phyloP scores from a whole-genome alignment of 768 basidiomycete species.

The Tubosaeta sp. region DNA sequence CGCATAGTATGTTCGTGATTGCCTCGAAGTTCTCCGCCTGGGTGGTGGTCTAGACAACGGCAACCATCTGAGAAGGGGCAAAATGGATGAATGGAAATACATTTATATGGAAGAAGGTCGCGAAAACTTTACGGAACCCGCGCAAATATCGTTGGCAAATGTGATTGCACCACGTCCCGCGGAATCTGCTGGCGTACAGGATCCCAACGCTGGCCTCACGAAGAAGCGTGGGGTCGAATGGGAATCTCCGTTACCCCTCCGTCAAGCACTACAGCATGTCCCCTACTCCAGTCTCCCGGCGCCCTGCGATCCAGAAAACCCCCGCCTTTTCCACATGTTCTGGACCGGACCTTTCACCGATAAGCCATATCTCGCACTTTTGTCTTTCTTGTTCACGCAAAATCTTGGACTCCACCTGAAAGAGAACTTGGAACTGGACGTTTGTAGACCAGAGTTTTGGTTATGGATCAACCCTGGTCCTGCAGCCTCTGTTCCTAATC shows the following conservation, averaged over 20 bases:
- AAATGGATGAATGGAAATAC: constrained; percentile 82
- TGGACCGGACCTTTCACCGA: constrained; percentile 99
- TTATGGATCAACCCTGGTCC: constrained; percentile 99
- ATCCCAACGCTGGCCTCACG: constrained; percentile 51
- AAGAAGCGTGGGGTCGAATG: constrained; percentile 60
- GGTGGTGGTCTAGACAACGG: constrained; percentile 87
- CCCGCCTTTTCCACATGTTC: constrained; percentile 96
- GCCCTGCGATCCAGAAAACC: constrained; percentile 80
- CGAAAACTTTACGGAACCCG: constrained; percentile 36
- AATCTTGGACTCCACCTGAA: constrained; percentile 79
- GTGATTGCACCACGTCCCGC: constrained; percentile 29
- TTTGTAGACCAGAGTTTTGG: constrained; percentile 93
- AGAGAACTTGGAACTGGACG: constrained; percentile 34
- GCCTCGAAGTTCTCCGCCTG: constrained; percentile 88
- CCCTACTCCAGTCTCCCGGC: constrained; percentile 53
- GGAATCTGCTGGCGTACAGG: constrained; percentile 31
- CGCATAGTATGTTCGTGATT: constrained; percentile 90
- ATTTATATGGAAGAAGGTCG: constrained; percentile 68
- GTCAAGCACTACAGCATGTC: constrained; percentile 47
- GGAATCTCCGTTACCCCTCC: constrained; percentile 50
- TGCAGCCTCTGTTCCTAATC: constrained; percentile 84
- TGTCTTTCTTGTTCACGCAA: constrained; percentile 95
- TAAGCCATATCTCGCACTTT: constrained; percentile 92
- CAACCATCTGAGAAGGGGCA: constrained; percentile 67
- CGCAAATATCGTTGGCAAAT: constrained; percentile 29